Evolutionary conservation across 805 yeast species (phyloP), one percentile per base, ranked within the genome.

Genomic region (Wickerhamomyces bovis): DNA sequence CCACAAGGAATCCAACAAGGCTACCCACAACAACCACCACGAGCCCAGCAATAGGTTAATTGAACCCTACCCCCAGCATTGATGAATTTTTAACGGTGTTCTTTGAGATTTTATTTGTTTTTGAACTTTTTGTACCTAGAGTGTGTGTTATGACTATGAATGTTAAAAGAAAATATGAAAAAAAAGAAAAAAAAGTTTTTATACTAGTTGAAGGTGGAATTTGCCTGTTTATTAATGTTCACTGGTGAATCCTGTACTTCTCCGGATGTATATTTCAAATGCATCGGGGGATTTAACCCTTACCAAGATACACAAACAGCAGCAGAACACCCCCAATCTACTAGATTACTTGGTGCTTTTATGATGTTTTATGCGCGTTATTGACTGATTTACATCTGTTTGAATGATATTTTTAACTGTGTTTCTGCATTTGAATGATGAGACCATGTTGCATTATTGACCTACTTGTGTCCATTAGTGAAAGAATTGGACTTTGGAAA

Each of bases 211-310:
- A 28, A 28, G 31, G 25, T 33, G 11, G 19, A 15, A 13, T 26
- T n/a, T 45, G 4, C 12, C 18, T 19, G 25, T 20, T 26, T 10
- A 23, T 25, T 5, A 23, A 15, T 43, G 15, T 44, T 16, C 7
- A 19, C 11, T 38, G 39, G 25, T 30, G 23, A 18, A 19, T 33
- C 28, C 19, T 45, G 51, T 50, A 43, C 49, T 40, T 13, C 28
- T 39, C 38, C 38, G 47, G 45, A 46, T 49, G 38, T 52, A 51
- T 51, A 42, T 46, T 51, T 39, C 54, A 52, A 48, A 51, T 51
- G 54, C 39, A 51, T 46, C 20, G 43, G 38, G 28, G 42, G 26
- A 26, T 35, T 43, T 47, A 46, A 51, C 35, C 36, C 20, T 33
- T 33, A 7, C 16, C 20, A 28, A 28, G 8, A 28, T 12, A 4